Percentiles rank a stretch among this genome's conserved stretches.
These are phyloP conservation scores for Saccharomycopsis fermentans DNA, from an alignment of 805 yeast genomes.

Conservation along the genomic window DNA sequence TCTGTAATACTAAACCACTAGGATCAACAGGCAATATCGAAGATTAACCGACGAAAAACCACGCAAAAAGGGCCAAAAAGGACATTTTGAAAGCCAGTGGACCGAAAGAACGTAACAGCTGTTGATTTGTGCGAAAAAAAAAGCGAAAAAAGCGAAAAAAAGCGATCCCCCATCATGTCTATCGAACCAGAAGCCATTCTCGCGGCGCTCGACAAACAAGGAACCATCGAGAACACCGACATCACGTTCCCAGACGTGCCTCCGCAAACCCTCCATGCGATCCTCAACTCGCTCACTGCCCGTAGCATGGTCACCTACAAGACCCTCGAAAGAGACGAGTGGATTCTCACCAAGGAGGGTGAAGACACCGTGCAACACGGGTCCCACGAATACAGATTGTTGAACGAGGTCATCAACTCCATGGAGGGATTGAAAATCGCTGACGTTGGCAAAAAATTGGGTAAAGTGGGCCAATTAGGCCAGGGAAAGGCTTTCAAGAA, in stretches of 20 bases:
- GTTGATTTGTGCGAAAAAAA: no score
- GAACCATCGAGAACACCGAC: conserved; percentile 59
- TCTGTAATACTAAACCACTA: no score
- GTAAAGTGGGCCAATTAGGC: conserved; percentile 80
- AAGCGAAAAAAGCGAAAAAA: no score
- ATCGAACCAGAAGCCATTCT: conserved; percentile 31
- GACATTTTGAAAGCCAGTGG: no score
- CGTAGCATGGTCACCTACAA: conserved; percentile 68
- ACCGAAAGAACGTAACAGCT: no score
- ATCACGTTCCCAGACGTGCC: conserved; percentile 55
- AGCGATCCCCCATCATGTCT: conserved; percentile 6
- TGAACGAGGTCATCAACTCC: conserved; percentile 60
- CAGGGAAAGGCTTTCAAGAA: conserved; percentile 97
- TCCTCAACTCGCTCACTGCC: conserved; percentile 77
- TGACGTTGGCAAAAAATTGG: conserved; percentile 65
- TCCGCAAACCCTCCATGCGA: conserved; percentile 64
- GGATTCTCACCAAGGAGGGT: conserved; percentile 75
- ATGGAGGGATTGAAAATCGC: conserved; percentile 74
- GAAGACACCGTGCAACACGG: conserved; percentile 68
- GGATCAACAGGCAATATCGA: no score
- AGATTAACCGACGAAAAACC: no score
- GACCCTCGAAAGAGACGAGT: conserved; percentile 64
- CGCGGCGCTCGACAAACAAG: conserved; percentile 51
- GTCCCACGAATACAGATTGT: conserved; percentile 80
- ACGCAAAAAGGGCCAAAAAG: no score